A percentile compares a stretch with the other conserved stretches of the same genome.
Evolutionary conservation across 306 rosid species (phyloP).

Genomic region (Cercis canadensis): DNA sequence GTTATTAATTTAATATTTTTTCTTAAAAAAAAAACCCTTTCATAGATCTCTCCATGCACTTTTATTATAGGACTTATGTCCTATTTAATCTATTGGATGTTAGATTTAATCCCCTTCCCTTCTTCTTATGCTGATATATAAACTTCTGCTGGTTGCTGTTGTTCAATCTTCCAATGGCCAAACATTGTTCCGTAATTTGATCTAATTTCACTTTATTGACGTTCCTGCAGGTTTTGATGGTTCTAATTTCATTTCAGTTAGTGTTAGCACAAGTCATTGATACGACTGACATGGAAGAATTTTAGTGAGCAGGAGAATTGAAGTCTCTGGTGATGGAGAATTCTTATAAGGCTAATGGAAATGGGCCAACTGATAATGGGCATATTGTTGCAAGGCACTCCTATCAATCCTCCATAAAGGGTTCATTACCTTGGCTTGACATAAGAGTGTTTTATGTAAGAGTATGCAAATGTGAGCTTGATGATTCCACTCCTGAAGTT

Average conservation of each 20-base stretch:
- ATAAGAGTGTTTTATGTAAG: constrained; percentile 74
- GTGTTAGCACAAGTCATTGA: constrained; percentile 35
- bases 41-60: constrained; percentile 31
- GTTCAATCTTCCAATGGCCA: constrained; percentile 27
- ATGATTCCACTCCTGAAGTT: constrained; percentile 65
- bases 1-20: constrained; percentile 7
- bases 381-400: constrained; percentile 54
- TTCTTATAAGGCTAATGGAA: constrained; percentile 53
- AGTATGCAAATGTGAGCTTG: constrained; percentile 75
- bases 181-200: constrained; percentile 28
- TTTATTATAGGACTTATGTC: constrained; percentile 12
- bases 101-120: constrained; percentile 20
- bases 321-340: constrained; percentile 55
- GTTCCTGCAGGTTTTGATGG: constrained; percentile 41
- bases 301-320: constrained; percentile 36
- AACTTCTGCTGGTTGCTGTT: constrained; percentile 17
- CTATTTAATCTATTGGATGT: constrained; percentile 20
- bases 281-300: constrained; percentile 41
- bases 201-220: constrained; percentile 38
- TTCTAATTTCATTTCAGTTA: constrained; percentile 35
- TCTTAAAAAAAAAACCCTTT: constrained; percentile 10
- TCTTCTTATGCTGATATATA: constrained; percentile 27
- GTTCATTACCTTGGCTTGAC: constrained; percentile 77
- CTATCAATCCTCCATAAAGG: constrained; percentile 55
- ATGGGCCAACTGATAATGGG: constrained; percentile 59